Evolutionary conservation across 2,329 filamentous ascomycete species (phyloP).

Genomic region (Trichoderma simmonsii): DNA sequence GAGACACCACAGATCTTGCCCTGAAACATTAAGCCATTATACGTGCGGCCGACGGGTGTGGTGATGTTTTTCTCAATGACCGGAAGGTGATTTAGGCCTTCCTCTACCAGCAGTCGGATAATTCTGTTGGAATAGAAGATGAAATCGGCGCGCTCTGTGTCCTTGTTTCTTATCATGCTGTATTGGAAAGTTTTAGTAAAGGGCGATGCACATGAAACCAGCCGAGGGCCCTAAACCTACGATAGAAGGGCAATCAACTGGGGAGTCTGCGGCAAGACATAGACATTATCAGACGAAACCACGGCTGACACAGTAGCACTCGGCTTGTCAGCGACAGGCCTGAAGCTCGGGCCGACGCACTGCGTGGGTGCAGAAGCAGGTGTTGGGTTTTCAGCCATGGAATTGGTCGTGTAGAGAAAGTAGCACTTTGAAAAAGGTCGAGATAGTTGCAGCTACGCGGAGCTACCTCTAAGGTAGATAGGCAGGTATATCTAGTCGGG

Average conservation of each 20-base stretch:
- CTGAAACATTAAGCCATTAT: constrained; percentile 90
- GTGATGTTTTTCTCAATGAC: constrained; percentile 85
- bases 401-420: constrained; percentile 37
- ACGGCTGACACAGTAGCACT: constrained; percentile 83
- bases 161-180: constrained; percentile 92
- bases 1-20: constrained; percentile 98
- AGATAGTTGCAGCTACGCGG: neutral
- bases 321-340: constrained; percentile 72
- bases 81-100: constrained; percentile 93
- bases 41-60: constrained; percentile 83
- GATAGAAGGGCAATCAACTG: constrained; percentile 96
- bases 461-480: constrained; percentile 6
- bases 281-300: constrained; percentile 80
- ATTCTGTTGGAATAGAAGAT: constrained; percentile 99
- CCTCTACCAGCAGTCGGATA: constrained; percentile 92
- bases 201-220: neutral
- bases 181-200: constrained; percentile 24
- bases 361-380: constrained; percentile 43
- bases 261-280: constrained; percentile 86
- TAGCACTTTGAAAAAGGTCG: neutral
- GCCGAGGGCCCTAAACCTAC: constrained; percentile 55
- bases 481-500: constrained; percentile 8
- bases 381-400: constrained; percentile 28
- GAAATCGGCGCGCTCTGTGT: constrained; percentile 89
- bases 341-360: constrained; percentile 77